Base-by-base conservation (phyloP, 2,329 filamentous ascomycete species). In the Neopestalotiopsis sp. region DNA sequence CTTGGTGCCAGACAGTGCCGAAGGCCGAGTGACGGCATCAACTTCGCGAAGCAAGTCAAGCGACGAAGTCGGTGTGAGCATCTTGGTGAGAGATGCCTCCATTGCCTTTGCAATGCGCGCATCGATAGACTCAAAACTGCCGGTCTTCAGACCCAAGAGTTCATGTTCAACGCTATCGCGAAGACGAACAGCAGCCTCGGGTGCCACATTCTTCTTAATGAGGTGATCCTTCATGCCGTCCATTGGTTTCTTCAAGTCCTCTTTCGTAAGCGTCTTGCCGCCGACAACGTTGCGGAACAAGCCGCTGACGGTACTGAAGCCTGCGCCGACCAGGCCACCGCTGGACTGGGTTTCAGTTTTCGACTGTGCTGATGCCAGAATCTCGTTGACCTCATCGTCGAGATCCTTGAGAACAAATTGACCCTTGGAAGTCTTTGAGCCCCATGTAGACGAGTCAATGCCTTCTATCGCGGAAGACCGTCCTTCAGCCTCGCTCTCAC, bases 161-260 rank as follows among this genome's bases (percentile, higher is more conserved):
- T 98, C 95, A 75, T 92, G 91, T 80, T 98, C 93, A 6, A 99
- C 95, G 65, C 94, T 94, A 71, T 97, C 91, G 79, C 95, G 98
- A 57, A 99, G 85, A 66, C 96, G 92, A 40, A 97, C 88, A 1
- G 95, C 96, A 17, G 96, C 96, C 84, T 98, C 96, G 66, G 94
- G 92, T 0, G 96, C 96, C 34, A 99, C 95, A 76, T 99, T 99
- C 85, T 99, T 99, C 82, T 92, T 91, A 70, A 99, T 83, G 6
- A 99, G 85, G 79, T 98, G 95, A 68, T 97, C 94, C 78, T 98
- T 94, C 94, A 99, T 98, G 40, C 92, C 93, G 81, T 95, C 96
- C 83, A 99, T 91, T 1, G 96, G 93, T 79, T 97, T 97, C 71
- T 94, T 92, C 28, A 99, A 87, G 76, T 98, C 95, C 72, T 92